Base-by-base conservation (phyloP, 2,329 filamentous ascomycete genomes). In the Sporothrix sp. region DNA sequence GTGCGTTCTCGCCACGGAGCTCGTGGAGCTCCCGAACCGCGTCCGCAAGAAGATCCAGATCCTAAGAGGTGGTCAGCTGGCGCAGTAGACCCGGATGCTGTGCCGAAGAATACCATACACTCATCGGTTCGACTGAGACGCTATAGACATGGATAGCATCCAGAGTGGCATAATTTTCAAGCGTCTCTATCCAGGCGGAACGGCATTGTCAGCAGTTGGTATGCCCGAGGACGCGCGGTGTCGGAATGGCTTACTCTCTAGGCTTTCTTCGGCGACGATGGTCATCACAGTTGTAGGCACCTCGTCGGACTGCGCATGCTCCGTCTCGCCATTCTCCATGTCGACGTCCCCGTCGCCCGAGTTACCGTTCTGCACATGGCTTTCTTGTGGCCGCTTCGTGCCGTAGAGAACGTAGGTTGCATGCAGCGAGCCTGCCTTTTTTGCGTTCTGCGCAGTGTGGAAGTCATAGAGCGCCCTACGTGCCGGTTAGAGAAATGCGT, bases 361-460 rank as follows among this genome's bases (percentile, higher is more conserved):
- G 10, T 28, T 7, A 8, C 18, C 33, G 25, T 39, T 50, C 18
- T 47, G 33, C n/a, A 16, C 7, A n/a, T 54, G 55, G 46, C 45
- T 37, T 16, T 63, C 61, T 6, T 61, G 60, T 48, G 67, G 72
- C 10, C 10, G 25, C 60, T 79, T 84, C 20, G 71, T 77, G 35
- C 91, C 93, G 46, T 82, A 85, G 40, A 98, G 64, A 44, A 96
- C 71, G 67, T 96, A 98, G n/a, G 89, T 96, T 39, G 91, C 93
- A 68, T 94, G 80, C n/a, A 96, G 73, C 23, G 81, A 83, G 20
- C 80, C 77, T 0, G 85, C 75, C 54, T 81, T 84, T 65, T 84
- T 87, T 50, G 71, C 74, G 65, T 89, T 95, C 63, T 95, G 85
- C 51, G 74, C 78, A 55, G 76, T 74, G 65, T 96, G 80, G 58